Percentiles rank a stretch among this genome's conserved stretches.
Conservation (phyloP, 148 eudicot species). For the Talinum fruticosum region DNA sequence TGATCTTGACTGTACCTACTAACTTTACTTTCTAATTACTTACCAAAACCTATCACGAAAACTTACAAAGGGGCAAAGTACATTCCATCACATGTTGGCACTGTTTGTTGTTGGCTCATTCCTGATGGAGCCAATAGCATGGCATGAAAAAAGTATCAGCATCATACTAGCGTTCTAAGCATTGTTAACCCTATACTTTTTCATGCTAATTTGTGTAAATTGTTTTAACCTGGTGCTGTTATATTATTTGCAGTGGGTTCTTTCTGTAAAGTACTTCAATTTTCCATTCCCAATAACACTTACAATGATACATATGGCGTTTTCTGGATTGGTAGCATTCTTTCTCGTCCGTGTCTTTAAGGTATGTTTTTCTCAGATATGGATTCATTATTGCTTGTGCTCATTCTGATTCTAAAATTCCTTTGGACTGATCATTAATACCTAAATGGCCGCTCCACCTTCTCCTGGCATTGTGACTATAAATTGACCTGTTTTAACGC, state of each 20-base stretch:
- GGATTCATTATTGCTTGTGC: background rate
- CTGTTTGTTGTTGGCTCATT: background rate
- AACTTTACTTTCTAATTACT: no score
- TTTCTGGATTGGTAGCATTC: slow-evolving; percentile 89
- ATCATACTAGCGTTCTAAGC: background rate
- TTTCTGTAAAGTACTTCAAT: slow-evolving; percentile 95
- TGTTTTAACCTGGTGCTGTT: slow-evolving; percentile 6
- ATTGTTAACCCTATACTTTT: background rate
- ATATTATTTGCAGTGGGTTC: slow-evolving; percentile 85
- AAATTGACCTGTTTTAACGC: background rate
- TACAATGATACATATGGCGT: slow-evolving; percentile 99
- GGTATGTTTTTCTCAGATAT: slow-evolving; percentile 40
- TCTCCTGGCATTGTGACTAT: background rate
- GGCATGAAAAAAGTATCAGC: background rate
- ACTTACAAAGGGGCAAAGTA: background rate
- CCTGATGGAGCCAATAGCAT: background rate
- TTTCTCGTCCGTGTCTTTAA: slow-evolving; percentile 88
- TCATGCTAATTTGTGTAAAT: background rate
- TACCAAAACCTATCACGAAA: background rate
- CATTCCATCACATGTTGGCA: background rate
- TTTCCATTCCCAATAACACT: slow-evolving; percentile 95
- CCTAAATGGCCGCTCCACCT: background rate
- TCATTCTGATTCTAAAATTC: background rate
- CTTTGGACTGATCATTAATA: background rate
- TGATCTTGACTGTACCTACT: no score